Percentiles rank a stretch among this genome's conserved stretches.
phyloP scores from a whole-genome alignment of 192 early-diverging fungal species.

The Podila clonocystis region DNA sequence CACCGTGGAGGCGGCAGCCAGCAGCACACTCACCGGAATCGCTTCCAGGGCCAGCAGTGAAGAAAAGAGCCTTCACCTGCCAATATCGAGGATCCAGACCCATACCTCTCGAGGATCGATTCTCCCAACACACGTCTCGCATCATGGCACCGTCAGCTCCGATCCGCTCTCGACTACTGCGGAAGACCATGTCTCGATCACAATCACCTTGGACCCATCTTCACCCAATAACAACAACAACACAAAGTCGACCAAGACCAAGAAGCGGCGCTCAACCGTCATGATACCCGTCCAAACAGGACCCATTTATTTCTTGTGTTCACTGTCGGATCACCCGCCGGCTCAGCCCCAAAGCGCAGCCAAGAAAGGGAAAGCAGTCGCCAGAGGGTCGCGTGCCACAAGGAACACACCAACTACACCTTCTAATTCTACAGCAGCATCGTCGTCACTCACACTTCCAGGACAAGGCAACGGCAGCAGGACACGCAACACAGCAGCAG shows the following conservation, averaged over 20 bases:
- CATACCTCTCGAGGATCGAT: conserved; percentile 29
- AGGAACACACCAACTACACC: not conserved
- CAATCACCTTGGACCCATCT: conserved; percentile 12
- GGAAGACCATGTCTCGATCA: conserved; percentile 9
- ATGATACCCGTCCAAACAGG: conserved; percentile 52
- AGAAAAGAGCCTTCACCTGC: conserved; percentile 4
- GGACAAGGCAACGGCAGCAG: not conserved
- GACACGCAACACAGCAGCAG: not conserved
- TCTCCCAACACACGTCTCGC: conserved; percentile 23
- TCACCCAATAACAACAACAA: conserved; percentile 19
- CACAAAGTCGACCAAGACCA: conserved; percentile 4
- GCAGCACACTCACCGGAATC: conserved; percentile 33
- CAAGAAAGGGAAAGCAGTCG: conserved; percentile 41
- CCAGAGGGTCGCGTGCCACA: not conserved
- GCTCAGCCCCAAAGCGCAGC: conserved; percentile 23
- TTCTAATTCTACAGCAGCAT: conserved; percentile 8
- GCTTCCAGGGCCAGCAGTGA: conserved; percentile 23
- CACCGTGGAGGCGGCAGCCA: conserved; percentile 40
- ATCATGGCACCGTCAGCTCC: conserved; percentile 16
- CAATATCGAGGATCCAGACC: not conserved
- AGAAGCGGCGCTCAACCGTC: conserved; percentile 6
- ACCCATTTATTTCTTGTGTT: conserved; percentile 65
- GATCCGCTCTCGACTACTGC: not conserved
- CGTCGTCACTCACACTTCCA: conserved; percentile 20
- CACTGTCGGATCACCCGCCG: conserved; percentile 57